Conservation (phyloP, 2,329 filamentous ascomycete species). For the Fusarium nygamai region DNA sequence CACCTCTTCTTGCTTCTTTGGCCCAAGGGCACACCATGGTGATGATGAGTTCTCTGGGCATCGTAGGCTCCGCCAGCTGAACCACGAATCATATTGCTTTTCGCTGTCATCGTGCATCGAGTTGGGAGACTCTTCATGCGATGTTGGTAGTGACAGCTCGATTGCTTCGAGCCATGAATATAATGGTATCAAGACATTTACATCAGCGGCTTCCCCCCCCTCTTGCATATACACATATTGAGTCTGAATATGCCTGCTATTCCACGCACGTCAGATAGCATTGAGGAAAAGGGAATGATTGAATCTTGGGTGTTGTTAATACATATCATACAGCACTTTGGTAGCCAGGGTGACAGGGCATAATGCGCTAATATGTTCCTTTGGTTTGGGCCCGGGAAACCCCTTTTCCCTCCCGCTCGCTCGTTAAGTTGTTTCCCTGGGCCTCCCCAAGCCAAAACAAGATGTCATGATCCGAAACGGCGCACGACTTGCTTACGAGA, state of each 20-base stretch:
- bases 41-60: neutral
- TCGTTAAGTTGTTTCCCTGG: conserved; percentile 29
- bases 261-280: neutral
- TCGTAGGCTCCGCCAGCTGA: neutral
- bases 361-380: conserved; percentile 24
- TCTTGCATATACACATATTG: neutral
- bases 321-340: neutral
- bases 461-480: conserved; percentile 29
- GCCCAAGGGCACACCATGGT: conserved; percentile 19
- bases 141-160: neutral
- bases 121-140: neutral
- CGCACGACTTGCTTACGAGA: conserved; percentile 24
- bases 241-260: neutral
- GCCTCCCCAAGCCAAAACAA: conserved; percentile 19
- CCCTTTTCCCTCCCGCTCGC: conserved; percentile 36
- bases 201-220: neutral
- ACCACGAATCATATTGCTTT: neutral
- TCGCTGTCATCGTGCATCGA: neutral
- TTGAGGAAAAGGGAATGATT: neutral
- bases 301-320: neutral
- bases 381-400: conserved; percentile 32
- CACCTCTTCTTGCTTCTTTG: conserved; percentile 24
- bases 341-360: conserved; percentile 18
- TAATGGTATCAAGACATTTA: neutral
- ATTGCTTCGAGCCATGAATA: neutral